These are phyloP conservation scores for Saccharomycopsis hybrid DNA, from an alignment of 1,139 yeast genomes.

Conservation along the genomic window DNA sequence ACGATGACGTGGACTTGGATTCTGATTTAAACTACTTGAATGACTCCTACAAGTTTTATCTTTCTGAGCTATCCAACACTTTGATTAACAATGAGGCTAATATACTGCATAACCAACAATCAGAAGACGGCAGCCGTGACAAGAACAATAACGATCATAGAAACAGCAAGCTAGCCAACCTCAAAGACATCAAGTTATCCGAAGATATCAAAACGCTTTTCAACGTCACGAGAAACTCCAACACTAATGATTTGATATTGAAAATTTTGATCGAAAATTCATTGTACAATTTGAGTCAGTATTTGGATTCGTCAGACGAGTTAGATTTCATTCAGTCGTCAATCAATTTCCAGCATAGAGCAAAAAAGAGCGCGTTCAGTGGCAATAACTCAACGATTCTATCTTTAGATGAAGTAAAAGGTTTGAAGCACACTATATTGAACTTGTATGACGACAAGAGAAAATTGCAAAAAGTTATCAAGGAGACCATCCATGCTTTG, in stretches of 20 bases:
- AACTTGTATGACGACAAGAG: constrained; percentile 10
- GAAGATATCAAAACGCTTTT: constrained; percentile 19
- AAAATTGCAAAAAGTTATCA: constrained; percentile 1
- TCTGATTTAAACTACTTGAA: constrained; percentile 14
- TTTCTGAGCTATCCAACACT: constrained; percentile 17
- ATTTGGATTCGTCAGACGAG: constrained; percentile 13
- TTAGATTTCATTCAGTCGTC: constrained; percentile 15
- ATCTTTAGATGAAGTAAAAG: constrained; percentile 20
- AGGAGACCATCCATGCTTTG: constrained; percentile 15
- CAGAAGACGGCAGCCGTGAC: too few relatives aligned
- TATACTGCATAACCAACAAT: neutral
- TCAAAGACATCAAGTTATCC: constrained; percentile 17
- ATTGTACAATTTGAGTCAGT: constrained; percentile 19
- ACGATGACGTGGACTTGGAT: constrained; percentile 1
- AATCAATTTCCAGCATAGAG: too few relatives aligned
- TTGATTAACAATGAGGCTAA: constrained; percentile 10
- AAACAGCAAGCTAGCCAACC: constrained; percentile 5
- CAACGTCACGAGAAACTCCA: constrained; percentile 17
- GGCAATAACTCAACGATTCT: constrained; percentile 11
- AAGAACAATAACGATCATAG: constrained; percentile 2
- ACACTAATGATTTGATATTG: constrained; percentile 20
- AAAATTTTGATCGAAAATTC: constrained; percentile 23
- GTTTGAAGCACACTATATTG: constrained; percentile 11
- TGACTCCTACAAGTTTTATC: constrained; percentile 19
- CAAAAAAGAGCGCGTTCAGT: too few relatives aligned